Base-by-base conservation (phyloP, 2,329 filamentous ascomycete species). In the Penicillium sp. region DNA sequence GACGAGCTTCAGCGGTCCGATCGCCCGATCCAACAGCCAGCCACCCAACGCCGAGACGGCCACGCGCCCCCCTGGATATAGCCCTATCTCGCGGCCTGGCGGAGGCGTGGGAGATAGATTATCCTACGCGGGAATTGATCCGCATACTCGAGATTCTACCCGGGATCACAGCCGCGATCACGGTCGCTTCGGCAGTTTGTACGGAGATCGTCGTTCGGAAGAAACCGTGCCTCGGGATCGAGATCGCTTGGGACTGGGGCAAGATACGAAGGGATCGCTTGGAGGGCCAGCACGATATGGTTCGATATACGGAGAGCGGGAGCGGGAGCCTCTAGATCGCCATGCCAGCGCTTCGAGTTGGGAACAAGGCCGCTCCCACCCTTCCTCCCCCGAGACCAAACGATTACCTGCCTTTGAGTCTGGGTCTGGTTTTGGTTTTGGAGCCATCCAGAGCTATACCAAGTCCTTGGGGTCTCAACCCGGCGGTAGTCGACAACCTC, bases 1-100 rank as follows among this genome's bases (percentile, higher is more conserved):
- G n/a, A 67, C 72, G 57, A 78, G 75, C 52, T 67, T 77, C 32
- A 73, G 67, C 48, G 74, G 70, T n/a, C 69, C 74, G 3, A 69
- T 73, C 27, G 68, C 72, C 51, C 68, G 75, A 39, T 71, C 75
- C 7, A 76, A 64, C 51, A 77, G 72, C 37, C 73, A 75, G 42
- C 71, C 72, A 17, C 69, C 67, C 27, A 68, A 72, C 32, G 64
- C 70, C 15, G 72, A 75, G 26, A 52, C 60, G n/a, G 46, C 65
- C 4, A 49, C 63, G 17, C 67, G 71, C 30, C 49, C 67, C 4
- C 60, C 70, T 2, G 65, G 67, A 8, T 75, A 73, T 49, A 73
- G 69, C 32, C 71, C 72, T 3, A 58, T 69, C 13, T 61, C 66
- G 4, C 65, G 70, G 26, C 56, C 68, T 6, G 54, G 56, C 4